Evolutionary conservation across 345 rosid species (phyloP).

Genomic region (Eutrema japonicum): DNA sequence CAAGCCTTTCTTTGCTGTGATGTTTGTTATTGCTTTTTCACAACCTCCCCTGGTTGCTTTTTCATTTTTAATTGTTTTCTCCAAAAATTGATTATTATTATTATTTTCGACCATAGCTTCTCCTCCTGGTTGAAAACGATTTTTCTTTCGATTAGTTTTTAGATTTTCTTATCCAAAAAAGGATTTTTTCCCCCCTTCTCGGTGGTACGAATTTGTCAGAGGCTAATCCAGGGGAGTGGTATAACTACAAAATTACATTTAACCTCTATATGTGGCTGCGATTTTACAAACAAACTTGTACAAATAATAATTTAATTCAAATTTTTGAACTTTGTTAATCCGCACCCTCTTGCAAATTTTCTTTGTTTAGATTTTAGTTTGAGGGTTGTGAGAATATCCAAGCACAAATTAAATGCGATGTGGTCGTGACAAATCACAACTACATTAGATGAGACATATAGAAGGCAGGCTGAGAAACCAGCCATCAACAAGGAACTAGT

Average conservation of each 20-base stretch:
- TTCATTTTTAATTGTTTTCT: no score
- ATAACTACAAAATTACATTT: neutral
- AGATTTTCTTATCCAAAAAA: neutral
- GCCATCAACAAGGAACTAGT: no score
- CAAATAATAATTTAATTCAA: neutral
- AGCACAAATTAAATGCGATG: constrained; percentile 16
- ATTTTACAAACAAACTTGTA: neutral
- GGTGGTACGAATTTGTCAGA: neutral
- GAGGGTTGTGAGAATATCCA: neutral
- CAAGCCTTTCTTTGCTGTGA: no score
- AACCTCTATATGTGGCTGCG: neutral
- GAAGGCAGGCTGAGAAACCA: no score
- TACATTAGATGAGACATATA: no score
- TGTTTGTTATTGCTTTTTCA: no score
- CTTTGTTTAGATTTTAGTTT: neutral
- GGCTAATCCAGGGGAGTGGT: neutral
- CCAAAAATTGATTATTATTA: no score
- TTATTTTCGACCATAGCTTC: no score
- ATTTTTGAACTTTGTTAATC: neutral
- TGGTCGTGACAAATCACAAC: constrained; percentile 2
- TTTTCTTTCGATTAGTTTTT: constrained; percentile 5
- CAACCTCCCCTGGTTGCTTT: no score
- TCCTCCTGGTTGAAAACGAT: neutral
- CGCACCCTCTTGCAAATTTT: neutral
- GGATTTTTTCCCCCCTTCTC: neutral